Evolutionary conservation across 75 land plant species (phyloP), one percentile per base, ranked within the genome.

Genomic region (Pinus albicaulis): DNA sequence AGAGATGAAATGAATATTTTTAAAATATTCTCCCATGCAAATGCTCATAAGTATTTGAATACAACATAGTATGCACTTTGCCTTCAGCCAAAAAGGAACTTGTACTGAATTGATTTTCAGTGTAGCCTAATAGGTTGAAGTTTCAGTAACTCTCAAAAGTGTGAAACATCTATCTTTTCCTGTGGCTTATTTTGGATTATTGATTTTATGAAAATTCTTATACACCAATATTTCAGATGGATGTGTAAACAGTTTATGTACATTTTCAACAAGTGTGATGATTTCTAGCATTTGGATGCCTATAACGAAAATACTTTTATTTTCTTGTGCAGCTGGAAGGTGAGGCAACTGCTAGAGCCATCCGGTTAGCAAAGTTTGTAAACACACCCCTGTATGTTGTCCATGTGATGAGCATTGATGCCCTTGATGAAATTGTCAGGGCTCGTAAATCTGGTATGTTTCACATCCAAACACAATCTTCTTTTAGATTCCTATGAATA

Each of bases 321-420:
- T 19, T 57, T 66, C 44, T 57, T 23, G 20, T 76, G 80, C 77
- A 96, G 99, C 84, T 95, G 58, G 99, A 97, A 85, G 99, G 88
- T 61, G 99, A 97, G 79, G 99, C 99, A 81, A 97, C 99, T 78
- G 86, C 85, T 68, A 83, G 99, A 76, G 98, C 98, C 17, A 97
- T 97, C 75, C 90, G 87, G 53, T 80, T 97, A 81, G 95, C 99
- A 38, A 60, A 78, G 69, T 97, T 97, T 75, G 88, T 97, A n/a
- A 95, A 95, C 74, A 95, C 98, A 31, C 99, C 99, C n/a, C 81
- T 97, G 2, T 97, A 97, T 89, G 91, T 97, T 15, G 99, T 97
- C 78, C 99, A 97, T 86, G 99, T 95, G 59, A 97, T 97, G 99
- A 97, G 99, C 86, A 92, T 86, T 79, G 99, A 97, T 82, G 99